These are phyloP conservation scores for Metschnikowia anglica DNA, from an alignment of 805 yeast species.

Conservation along the genomic window DNA sequence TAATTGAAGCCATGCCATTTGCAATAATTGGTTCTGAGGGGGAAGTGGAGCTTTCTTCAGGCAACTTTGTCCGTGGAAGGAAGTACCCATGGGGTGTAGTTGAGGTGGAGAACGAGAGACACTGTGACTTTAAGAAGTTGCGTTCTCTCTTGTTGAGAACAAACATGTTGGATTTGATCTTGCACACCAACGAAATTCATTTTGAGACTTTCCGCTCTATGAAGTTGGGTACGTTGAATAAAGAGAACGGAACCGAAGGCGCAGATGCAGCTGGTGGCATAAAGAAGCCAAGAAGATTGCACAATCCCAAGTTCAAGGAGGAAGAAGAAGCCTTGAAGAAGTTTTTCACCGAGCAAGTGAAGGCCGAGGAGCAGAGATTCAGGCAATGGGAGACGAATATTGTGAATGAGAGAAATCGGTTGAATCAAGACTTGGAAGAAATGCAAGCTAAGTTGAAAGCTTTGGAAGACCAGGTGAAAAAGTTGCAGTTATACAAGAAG, in stretches of 20 bases:
- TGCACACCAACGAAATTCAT: conserved; percentile 77
- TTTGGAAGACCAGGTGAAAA: conserved; percentile 73
- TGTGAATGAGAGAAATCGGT: conserved; percentile 89
- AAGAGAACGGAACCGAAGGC: conserved; percentile 29
- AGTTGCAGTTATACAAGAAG: conserved; percentile 43
- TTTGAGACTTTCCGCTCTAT: conserved; percentile 75
- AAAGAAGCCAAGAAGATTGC: conserved; percentile 55
- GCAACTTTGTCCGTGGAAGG: conserved; percentile 71
- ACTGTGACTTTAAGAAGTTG: conserved; percentile 81
- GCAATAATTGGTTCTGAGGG: conserved; percentile 79
- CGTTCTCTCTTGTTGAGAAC: conserved; percentile 78
- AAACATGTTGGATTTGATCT: conserved; percentile 76
- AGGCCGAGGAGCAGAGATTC: conserved; percentile 93
- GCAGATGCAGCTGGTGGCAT: conserved; percentile 26
- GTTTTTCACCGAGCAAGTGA: conserved; percentile 93
- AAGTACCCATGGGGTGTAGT: conserved; percentile 90
- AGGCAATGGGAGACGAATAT: conserved; percentile 98
- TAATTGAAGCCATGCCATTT: conserved; percentile 84
- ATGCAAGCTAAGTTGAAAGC: conserved; percentile 74
- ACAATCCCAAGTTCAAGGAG: conserved; percentile 91
- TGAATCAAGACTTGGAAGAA: conserved; percentile 90
- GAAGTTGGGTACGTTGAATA: conserved; percentile 51
- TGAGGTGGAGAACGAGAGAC: conserved; percentile 82
- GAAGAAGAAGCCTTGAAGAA: conserved; percentile 93
- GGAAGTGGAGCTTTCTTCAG: conserved; percentile 61